Evolutionary conservation across 495 filamentous ascomycete species (phyloP).

Genomic region (Hypoxylon fragiforme): DNA sequence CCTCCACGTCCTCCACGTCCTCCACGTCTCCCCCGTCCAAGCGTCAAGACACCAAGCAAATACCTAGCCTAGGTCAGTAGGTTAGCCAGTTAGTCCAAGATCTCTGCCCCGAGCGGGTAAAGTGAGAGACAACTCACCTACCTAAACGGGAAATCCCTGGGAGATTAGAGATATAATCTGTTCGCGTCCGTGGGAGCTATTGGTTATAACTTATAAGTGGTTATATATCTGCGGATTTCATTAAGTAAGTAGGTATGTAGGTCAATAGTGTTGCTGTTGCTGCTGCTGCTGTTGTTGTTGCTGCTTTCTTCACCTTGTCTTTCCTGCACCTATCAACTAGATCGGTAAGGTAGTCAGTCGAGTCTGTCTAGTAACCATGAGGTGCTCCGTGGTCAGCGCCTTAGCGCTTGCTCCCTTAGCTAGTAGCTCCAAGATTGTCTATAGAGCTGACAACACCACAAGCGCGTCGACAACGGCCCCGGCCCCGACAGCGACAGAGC

Average conservation of each 20-base stretch:
- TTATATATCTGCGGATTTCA: background rate
- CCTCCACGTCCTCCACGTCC: constrained; percentile 1
- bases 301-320: constrained; percentile 8
- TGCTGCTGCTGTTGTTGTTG: background rate
- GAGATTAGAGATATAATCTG: constrained; percentile 15
- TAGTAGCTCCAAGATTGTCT: constrained; percentile 5
- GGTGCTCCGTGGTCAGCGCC: constrained; percentile 15
- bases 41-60: too few relatives aligned
- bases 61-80: too few relatives aligned
- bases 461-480: constrained; percentile 30
- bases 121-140: constrained; percentile 29
- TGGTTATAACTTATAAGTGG: background rate
- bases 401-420: constrained; percentile 18
- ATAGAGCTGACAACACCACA: constrained; percentile 32
- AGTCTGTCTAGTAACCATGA: constrained; percentile 23
- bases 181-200: constrained; percentile 15
- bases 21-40: constrained; percentile 1
- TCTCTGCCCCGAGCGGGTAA: constrained; percentile 25
- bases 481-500: constrained; percentile 31
- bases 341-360: constrained; percentile 6
- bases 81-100: too few relatives aligned
- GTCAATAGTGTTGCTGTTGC: background rate
- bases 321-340: background rate
- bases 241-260: background rate
- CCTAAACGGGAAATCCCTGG: constrained; percentile 23